Evolutionary conservation across 108 stramenopile genomes (phyloP).

Genomic region (Thalassiosira profunda): DNA sequence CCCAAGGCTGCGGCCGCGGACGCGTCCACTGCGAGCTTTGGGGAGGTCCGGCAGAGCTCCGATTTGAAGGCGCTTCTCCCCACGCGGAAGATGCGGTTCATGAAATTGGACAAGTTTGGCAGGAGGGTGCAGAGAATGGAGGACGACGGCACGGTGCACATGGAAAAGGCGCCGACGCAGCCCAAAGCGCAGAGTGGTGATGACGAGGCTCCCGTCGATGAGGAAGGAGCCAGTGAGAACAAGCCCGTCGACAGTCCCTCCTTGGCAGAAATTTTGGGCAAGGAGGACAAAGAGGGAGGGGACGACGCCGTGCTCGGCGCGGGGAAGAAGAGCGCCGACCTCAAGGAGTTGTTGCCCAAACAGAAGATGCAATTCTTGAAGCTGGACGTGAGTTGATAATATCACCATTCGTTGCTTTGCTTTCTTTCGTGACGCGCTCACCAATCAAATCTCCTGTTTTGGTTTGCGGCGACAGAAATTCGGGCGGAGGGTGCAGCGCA

Average conservation of each 20-base stretch:
- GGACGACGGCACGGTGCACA: conserved; percentile 33
- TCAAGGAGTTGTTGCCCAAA: conserved; percentile 17
- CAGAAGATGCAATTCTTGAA: conserved; percentile 18
- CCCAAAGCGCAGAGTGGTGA: no score
- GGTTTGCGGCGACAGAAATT: no score
- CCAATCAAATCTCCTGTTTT: no score
- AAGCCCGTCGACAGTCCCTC: no score
- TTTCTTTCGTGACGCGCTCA: no score
- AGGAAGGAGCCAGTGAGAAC: no score
- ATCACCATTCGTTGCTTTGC: no score
- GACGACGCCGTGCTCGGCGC: not conserved
- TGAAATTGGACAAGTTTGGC: conserved; percentile 29
- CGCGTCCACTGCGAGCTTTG: conserved; percentile 1
- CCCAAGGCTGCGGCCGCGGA: conserved; percentile 5
- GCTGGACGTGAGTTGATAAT: no score
- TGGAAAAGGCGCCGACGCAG: conserved; percentile 10
- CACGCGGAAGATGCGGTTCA: conserved; percentile 17
- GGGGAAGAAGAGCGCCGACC: not conserved
- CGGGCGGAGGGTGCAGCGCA: conserved; percentile 13
- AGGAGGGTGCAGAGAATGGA: conserved; percentile 37
- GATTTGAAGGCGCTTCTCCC: conserved; percentile 20
- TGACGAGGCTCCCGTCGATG: no score
- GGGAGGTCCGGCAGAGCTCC: not conserved
- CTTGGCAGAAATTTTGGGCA: no score
- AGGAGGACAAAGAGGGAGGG: no score